These are phyloP conservation scores for Aspergillus sp. DNA, from an alignment of 2,329 filamentous ascomycete species.

Conservation along the genomic window DNA sequence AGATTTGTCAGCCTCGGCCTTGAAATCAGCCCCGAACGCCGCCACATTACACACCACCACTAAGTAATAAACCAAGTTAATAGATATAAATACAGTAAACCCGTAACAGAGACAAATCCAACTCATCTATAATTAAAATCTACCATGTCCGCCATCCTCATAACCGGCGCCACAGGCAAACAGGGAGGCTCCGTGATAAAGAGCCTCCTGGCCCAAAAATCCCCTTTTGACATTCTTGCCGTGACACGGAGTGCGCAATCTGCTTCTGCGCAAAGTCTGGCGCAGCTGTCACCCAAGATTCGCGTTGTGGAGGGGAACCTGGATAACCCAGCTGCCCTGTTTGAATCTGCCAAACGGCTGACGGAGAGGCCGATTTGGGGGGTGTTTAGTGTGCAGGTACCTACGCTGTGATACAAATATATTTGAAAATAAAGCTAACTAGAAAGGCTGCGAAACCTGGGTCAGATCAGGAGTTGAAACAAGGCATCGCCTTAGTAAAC, in stretches of 20 bases:
- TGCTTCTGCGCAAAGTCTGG: slow-evolving; percentile 47
- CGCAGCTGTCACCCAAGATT: slow-evolving; percentile 47
- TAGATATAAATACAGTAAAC: too few species aligned
- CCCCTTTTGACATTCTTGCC: slow-evolving; percentile 13
- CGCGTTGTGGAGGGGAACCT: slow-evolving; percentile 60
- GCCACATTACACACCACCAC: too few species aligned
- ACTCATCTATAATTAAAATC: too few species aligned
- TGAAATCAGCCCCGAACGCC: too few species aligned
- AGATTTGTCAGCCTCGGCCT: too few species aligned
- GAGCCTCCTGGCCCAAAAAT: slow-evolving; percentile 6
- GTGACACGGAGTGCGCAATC: slow-evolving; percentile 13
- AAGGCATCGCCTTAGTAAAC: slow-evolving; percentile 61
- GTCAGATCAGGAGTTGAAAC: too few species aligned
- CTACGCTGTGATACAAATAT: too few species aligned
- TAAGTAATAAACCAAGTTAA: too few species aligned
- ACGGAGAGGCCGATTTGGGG: slow-evolving; percentile 52
- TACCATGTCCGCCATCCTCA: slow-evolving; percentile 3
- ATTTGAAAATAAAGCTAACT: too few species aligned
- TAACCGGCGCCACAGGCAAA: slow-evolving; percentile 17
- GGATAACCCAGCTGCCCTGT: slow-evolving; percentile 52
- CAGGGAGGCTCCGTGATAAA: slow-evolving; percentile 14
- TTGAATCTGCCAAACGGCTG: slow-evolving; percentile 44
- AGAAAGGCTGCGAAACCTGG: too few species aligned
- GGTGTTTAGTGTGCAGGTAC: slow-evolving; percentile 62
- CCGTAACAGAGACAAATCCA: too few species aligned